Conservation (phyloP, 2,329 filamentous ascomycete genomes). For the Fulvia fulva region DNA sequence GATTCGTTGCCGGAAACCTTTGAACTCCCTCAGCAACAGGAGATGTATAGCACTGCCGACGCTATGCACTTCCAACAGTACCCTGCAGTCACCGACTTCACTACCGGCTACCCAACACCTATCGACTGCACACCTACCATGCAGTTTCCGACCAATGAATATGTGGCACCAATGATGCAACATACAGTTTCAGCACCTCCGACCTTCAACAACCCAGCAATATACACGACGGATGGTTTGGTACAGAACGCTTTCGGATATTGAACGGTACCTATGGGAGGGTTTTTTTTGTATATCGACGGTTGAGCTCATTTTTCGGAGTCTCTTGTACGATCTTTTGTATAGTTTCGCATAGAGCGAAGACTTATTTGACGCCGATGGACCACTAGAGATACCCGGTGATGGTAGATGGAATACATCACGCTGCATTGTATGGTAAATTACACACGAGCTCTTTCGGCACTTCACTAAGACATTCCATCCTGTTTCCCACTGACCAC, state of each 20-base stretch:
- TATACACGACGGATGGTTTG: slow-evolving; percentile 1
- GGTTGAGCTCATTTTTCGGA: not conserved
- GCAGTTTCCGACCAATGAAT: slow-evolving; percentile 2
- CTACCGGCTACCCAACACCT: slow-evolving; percentile 21
- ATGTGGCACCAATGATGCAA: slow-evolving; percentile 18
- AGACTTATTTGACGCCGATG: not conserved
- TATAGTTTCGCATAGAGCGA: not conserved
- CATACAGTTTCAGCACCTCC: slow-evolving; percentile 20
- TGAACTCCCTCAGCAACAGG: not conserved
- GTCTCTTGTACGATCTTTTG: not conserved
- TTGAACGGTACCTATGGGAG: not conserved
- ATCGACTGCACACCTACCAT: slow-evolving; percentile 13
- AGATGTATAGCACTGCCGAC: not conserved
- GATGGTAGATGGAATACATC: too few relatives aligned
- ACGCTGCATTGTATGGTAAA: too few relatives aligned
- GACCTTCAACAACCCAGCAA: slow-evolving; percentile 4
- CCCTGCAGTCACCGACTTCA: slow-evolving; percentile 14
- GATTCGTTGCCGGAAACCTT: not conserved
- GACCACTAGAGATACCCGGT: too few relatives aligned
- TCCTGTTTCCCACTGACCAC: too few relatives aligned
- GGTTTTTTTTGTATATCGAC: not conserved
- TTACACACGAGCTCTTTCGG: too few relatives aligned
- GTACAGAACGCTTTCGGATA: not conserved
- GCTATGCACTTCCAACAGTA: slow-evolving; percentile 2
- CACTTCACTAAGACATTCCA: too few relatives aligned